A percentile compares a stretch with the other conserved stretches of the same genome.
Evolutionary conservation across 129 eudicot species (phyloP).

Genomic region (Chrysanthemum lavandulifolium): DNA sequence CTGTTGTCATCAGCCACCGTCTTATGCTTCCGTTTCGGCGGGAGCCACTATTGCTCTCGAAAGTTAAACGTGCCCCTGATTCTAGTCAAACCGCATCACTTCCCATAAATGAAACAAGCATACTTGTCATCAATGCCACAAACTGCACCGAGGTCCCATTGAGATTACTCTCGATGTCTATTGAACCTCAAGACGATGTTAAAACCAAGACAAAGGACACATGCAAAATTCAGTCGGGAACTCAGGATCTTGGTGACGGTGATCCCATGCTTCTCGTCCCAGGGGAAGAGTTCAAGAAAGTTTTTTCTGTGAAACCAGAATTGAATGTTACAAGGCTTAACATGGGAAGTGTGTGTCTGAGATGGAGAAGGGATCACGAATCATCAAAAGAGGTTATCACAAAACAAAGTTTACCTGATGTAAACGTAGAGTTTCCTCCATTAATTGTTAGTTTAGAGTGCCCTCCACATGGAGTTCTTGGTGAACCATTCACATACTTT

Average conservation of each 20-base stretch:
- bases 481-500: constrained; percentile 71
- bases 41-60: constrained; percentile 80
- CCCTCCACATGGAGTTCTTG: constrained; percentile 86
- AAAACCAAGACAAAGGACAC: constrained; percentile 19
- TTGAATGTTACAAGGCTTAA: constrained; percentile 37
- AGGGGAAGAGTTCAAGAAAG: constrained; percentile 82
- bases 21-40: constrained; percentile 83
- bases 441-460: constrained; percentile 62
- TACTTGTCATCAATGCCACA: constrained; percentile 65
- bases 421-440: constrained; percentile 72
- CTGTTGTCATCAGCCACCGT: constrained; percentile 66
- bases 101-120: constrained; percentile 73
- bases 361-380: constrained; percentile 63
- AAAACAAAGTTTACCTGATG: constrained; percentile 75
- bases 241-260: constrained; percentile 20
- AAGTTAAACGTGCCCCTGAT: constrained; percentile 50
- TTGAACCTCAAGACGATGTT: constrained; percentile 45
- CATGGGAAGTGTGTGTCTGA: constrained; percentile 65
- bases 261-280: constrained; percentile 62
- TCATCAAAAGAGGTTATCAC: constrained; percentile 56
- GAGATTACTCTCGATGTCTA: constrained; percentile 60
- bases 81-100: constrained; percentile 49
- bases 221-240: constrained; percentile 43
- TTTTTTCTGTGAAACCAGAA: constrained; percentile 62
- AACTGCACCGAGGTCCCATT: constrained; percentile 90